Percentiles rank a stretch among this genome's conserved stretches.
phyloP scores from a whole-genome alignment of 1,284 basidiomycete genomes.

The Cryptococcus deneoformans region DNA sequence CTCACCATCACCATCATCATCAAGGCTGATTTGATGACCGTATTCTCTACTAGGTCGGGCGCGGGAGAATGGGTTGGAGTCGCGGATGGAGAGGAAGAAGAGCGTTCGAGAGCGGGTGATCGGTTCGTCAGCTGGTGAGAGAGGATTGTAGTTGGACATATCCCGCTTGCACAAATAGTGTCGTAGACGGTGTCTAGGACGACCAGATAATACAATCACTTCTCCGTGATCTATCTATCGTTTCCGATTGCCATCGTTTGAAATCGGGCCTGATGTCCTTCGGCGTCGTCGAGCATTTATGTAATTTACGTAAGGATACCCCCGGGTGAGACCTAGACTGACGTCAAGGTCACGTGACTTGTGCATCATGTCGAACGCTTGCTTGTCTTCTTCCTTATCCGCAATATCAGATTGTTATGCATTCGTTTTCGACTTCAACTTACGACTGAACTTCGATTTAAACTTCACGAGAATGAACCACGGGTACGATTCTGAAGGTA shows the following conservation, averaged over 20 bases:
- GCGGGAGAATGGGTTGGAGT: conserved; percentile 50
- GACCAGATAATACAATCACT: too few species aligned
- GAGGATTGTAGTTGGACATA: conserved; percentile 21
- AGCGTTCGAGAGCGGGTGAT: conserved; percentile 82
- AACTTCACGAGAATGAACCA: conserved; percentile 38
- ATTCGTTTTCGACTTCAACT: neutral
- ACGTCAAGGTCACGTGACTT: conserved; percentile 5
- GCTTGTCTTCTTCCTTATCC: neutral
- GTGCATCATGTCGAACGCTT: neutral
- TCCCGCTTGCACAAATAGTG: neutral
- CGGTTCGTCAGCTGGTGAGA: conserved; percentile 15
- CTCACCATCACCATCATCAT: conserved; percentile 57
- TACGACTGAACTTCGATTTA: neutral
- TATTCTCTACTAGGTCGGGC: conserved; percentile 43
- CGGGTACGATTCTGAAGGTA: conserved; percentile 46
- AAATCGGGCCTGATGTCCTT: neutral
- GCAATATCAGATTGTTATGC: neutral
- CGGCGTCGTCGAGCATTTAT: neutral
- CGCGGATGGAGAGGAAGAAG: conserved; percentile 91
- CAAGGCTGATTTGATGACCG: conserved; percentile 50
- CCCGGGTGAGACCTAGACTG: neutral
- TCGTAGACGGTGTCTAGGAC: neutral
- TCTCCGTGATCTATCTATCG: too few species aligned
- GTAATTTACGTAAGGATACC: conserved; percentile 1
- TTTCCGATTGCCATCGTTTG: too few species aligned